phyloP scores from a whole-genome alignment of 257 asterid genomes.

The Nicotiana otophora region DNA sequence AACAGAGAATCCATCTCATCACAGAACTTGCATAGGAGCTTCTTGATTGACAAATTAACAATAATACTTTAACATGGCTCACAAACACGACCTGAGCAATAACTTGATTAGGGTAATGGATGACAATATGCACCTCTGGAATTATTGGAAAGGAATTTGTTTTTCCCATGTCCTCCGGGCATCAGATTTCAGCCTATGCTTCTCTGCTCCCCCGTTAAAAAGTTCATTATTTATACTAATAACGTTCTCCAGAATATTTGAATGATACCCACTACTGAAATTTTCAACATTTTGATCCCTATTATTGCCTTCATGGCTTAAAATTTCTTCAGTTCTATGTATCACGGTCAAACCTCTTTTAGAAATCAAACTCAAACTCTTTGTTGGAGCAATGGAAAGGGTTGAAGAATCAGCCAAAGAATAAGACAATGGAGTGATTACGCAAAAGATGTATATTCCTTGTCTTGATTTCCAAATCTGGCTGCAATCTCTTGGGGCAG shows the following conservation, averaged over 20 bases:
- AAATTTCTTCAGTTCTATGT: background rate
- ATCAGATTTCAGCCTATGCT: background rate
- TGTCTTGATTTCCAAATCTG: too few relatives aligned
- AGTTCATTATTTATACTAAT: too few relatives aligned
- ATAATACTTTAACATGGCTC: background rate
- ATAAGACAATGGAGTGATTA: background rate
- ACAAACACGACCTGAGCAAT: background rate
- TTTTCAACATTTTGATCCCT: background rate
- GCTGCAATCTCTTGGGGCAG: background rate
- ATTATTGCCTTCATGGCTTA: too few relatives aligned
- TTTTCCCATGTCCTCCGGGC: background rate
- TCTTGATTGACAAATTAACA: background rate
- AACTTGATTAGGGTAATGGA: too few relatives aligned
- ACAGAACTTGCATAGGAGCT: background rate
- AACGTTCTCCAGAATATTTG: background rate
- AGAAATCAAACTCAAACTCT: too few relatives aligned
- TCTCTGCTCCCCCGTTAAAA: background rate
- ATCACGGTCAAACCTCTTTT: background rate
- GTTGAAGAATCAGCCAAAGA: background rate
- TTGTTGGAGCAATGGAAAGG: background rate
- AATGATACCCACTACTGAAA: background rate
- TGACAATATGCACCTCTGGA: background rate
- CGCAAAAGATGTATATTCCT: background rate
- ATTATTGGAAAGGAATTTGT: background rate
- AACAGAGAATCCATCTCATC: background rate